These are phyloP conservation scores for Phytophthora chlamydospora DNA, from an alignment of 352 stramenopile species.

Conservation along the genomic window DNA sequence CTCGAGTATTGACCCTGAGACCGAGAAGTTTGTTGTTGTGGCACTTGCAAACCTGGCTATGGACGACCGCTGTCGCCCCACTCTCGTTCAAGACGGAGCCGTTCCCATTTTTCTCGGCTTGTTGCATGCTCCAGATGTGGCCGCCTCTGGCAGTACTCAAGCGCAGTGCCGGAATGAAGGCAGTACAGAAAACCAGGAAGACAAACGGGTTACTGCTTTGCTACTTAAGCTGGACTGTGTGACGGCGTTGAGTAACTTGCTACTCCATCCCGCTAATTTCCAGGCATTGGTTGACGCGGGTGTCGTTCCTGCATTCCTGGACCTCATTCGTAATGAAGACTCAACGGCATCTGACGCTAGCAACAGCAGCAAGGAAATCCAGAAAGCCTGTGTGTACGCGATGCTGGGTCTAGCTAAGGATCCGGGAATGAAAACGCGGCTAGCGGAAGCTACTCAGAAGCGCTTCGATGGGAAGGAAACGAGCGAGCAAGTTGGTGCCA, in stretches of 20 bases:
- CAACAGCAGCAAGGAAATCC: slow-evolving; percentile 63
- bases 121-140: slow-evolving; percentile 35
- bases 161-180: slow-evolving; percentile 14
- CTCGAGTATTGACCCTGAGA: slow-evolving; percentile 53
- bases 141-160: not conserved
- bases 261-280: slow-evolving; percentile 85
- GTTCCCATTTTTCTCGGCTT: slow-evolving; percentile 62
- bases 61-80: slow-evolving; percentile 70
- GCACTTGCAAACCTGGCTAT: slow-evolving; percentile 73
- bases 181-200: slow-evolving; percentile 16
- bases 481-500: slow-evolving; percentile 47
- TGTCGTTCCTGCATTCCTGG: slow-evolving; percentile 71
- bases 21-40: slow-evolving; percentile 69
- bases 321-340: slow-evolving; percentile 54
- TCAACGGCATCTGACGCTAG: slow-evolving; percentile 16
- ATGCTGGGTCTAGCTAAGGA: slow-evolving; percentile 79
- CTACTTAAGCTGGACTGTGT: slow-evolving; percentile 84
- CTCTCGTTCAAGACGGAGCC: slow-evolving; percentile 67
- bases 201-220: slow-evolving; percentile 33
- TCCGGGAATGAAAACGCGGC: slow-evolving; percentile 68
- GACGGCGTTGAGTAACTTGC: slow-evolving; percentile 80
- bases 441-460: slow-evolving; percentile 51
- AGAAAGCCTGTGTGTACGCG: slow-evolving; percentile 80
- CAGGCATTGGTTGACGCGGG: slow-evolving; percentile 75
- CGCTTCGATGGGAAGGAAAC: slow-evolving; percentile 26